phyloP scores from a whole-genome alignment of 2,329 filamentous ascomycete genomes.

The Salinomyces thailandicus region DNA sequence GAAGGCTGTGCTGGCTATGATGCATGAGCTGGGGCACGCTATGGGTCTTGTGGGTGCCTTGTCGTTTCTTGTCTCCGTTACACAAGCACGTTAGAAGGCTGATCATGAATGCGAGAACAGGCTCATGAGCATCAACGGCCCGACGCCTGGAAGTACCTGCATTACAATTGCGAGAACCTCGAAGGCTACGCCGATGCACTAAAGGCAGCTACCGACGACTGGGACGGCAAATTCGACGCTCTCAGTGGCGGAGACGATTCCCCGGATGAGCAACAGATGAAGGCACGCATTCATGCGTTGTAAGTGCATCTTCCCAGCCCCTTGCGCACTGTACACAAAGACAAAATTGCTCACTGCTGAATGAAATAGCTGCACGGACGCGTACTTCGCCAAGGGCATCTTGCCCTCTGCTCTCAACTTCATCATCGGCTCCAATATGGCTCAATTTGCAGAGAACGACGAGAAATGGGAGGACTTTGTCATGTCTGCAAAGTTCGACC shows the following conservation, averaged over 20 bases:
- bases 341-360: background rate
- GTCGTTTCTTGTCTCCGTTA: background rate
- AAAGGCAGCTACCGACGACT: background rate
- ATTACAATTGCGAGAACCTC: constrained; percentile 1
- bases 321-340: background rate
- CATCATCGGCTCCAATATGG: constrained; percentile 2
- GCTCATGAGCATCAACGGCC: constrained; percentile 2
- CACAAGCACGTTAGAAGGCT: background rate
- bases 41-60: background rate
- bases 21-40: constrained; percentile 6
- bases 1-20: constrained; percentile 1
- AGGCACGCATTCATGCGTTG: background rate
- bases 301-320: background rate
- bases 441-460: background rate
- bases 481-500: background rate
- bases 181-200: background rate
- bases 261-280: background rate
- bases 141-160: background rate
- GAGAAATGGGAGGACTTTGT: background rate
- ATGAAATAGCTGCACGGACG: background rate
- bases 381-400: background rate
- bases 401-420: background rate
- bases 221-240: background rate
- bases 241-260: background rate
- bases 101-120: background rate